Base-by-base conservation (phyloP, 192 early-diverging fungal species). In the Coemansia javaensis region DNA sequence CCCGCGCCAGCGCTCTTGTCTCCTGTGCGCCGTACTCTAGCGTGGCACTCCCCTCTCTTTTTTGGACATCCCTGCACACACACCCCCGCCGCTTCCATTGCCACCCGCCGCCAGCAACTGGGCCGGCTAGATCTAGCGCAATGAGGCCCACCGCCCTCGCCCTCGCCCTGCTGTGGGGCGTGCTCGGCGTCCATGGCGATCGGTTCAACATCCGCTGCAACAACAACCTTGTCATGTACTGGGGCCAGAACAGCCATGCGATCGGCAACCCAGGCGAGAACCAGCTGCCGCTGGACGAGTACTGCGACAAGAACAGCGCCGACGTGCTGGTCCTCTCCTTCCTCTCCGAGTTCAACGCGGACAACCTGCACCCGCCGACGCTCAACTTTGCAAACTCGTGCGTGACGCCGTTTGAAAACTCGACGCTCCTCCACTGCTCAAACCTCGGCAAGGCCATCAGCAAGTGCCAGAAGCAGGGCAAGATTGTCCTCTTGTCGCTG, bases 361-460 rank as follows among this genome's bases (percentile, higher is more conserved):
- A 76, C 25, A 71, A 69, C 17, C 68, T 78, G 43, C 55, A 66
- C n/a, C 63, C 77, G 7, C 85, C 90, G 5, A 77, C 43, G 2
- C 56, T 88, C 17, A 82, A 93, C 47, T 75, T 93, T 11, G 70
- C 85, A 15, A 82, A 78, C 50, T 79, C 84, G 38, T 88, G 88
- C 65, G 22, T 44, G 38, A 75, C 77, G 0, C 61, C 64, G 0
- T 81, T 77, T 41, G 63, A 72, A 6, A 82, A 82, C 37, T 79
- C 82, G n/a, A 68, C 64, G 1, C 56, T 87, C 16, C 76, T 89
- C 2, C 75, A 81, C 40, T 90, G 90, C 58, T 81, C 84, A 7
- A 50, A 74, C 14, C 76, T 89, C 43, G 87, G 79, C 15, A 58
- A 43, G 51, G 87, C 85, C 5, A 83, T 93, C 15, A 62, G 76